Evolutionary conservation across 179 eudicot genomes (phyloP).

Genomic region (Beta macrorhiza): DNA sequence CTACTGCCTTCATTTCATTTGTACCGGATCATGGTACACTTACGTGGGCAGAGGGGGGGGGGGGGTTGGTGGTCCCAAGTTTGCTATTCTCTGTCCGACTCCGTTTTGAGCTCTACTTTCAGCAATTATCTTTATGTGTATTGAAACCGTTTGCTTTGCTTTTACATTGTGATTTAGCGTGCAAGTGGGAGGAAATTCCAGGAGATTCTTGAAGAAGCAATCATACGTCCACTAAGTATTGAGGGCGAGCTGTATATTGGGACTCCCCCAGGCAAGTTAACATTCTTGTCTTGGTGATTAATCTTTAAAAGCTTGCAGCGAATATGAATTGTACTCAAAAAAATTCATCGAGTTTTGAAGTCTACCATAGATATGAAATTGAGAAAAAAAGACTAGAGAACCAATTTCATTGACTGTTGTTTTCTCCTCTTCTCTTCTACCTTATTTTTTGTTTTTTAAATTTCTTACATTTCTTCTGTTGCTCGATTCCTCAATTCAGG

Average conservation of each 20-base stretch:
- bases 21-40: neutral
- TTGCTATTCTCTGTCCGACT: neutral
- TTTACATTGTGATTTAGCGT: conserved; percentile 30
- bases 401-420: neutral
- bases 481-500: conserved; percentile 40
- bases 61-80: neutral
- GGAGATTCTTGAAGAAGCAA: conserved; percentile 90
- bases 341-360: no score
- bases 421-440: neutral
- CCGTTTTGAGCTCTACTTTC: neutral
- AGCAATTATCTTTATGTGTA: neutral
- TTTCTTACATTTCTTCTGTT: neutral
- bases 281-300: conserved; percentile 11
- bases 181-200: conserved; percentile 87
- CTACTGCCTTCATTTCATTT: neutral
- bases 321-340: neutral
- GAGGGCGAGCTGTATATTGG: conserved; percentile 95
- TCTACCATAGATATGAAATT: neutral
- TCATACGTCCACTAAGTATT: conserved; percentile 70
- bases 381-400: neutral
- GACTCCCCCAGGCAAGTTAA: conserved; percentile 80
- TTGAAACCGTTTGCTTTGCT: neutral
- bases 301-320: neutral
- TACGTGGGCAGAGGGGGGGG: no score
- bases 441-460: no score